Evolutionary conservation across 164 flowering plant species (phyloP).

Genomic region (Platanus orientalis): DNA sequence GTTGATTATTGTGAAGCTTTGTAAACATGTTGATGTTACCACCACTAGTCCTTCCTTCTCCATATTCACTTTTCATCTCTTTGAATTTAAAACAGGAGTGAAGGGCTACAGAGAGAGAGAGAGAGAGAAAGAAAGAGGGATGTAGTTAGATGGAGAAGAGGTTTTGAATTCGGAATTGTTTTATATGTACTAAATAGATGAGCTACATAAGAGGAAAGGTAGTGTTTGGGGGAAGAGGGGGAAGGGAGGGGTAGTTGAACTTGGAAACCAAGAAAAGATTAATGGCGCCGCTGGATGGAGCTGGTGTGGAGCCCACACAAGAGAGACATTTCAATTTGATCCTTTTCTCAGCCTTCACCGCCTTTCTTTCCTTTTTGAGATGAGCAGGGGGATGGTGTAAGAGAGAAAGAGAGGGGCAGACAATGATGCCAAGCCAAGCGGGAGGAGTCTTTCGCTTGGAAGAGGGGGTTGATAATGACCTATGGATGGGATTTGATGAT

Average conservation of each 20-base stretch:
- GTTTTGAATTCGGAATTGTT: no score
- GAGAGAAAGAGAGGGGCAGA: not conserved
- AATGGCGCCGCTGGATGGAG: slow-evolving; percentile 38
- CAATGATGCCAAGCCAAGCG: not conserved
- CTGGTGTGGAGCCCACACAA: slow-evolving; percentile 23
- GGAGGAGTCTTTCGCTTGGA: not conserved
- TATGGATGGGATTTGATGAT: no score
- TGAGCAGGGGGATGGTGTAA: no score
- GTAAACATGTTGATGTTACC: slow-evolving; percentile 30
- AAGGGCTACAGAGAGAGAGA: not conserved
- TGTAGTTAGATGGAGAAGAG: no score
- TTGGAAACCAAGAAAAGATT: slow-evolving; percentile 45
- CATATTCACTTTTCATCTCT: slow-evolving; percentile 52
- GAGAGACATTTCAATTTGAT: not conserved
- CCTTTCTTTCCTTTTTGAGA: slow-evolving; percentile 13
- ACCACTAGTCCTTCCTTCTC: slow-evolving; percentile 22
- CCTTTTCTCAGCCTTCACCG: slow-evolving; percentile 15
- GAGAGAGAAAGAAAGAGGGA: no score
- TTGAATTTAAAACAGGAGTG: not conserved
- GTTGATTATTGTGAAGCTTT: slow-evolving; percentile 26
- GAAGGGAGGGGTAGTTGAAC: slow-evolving; percentile 32
- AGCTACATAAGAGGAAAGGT: no score
- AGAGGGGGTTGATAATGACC: not conserved
- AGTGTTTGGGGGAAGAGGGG: not conserved
- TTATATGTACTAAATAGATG: no score